Evolutionary conservation across 2,329 filamentous ascomycete species (phyloP).

Genomic region (Magnaporthiopsis rhizophila): DNA sequence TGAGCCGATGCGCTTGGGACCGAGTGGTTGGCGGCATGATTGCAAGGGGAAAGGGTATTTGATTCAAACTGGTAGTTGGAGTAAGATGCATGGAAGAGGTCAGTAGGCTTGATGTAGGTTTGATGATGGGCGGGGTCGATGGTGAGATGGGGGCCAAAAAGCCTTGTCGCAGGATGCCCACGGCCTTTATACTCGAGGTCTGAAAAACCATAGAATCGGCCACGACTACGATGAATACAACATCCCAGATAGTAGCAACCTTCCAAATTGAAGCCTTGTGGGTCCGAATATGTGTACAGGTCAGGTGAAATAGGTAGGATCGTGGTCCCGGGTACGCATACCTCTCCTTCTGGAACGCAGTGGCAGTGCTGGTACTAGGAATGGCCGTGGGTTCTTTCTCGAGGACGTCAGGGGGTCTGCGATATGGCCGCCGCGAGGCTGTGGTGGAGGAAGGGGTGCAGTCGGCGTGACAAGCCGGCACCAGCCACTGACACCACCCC

Average conservation of each 20-base stretch:
- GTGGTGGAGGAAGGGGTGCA: not conserved
- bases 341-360: not conserved
- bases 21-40: slow-evolving; percentile 29
- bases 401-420: not conserved
- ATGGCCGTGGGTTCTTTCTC: not conserved
- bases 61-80: slow-evolving; percentile 26
- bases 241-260: not conserved
- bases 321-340: not conserved
- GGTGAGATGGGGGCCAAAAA: not conserved
- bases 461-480: not conserved
- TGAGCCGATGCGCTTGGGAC: slow-evolving; percentile 20
- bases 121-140: not conserved
- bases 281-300: not conserved
- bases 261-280: not conserved
- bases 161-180: not conserved
- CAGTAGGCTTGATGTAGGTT: slow-evolving; percentile 2
- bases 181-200: not conserved
- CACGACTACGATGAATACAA: not conserved
- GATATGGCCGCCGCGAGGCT: not conserved
- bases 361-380: not conserved
- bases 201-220: not conserved
- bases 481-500: not conserved
- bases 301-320: not conserved
- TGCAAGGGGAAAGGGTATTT: slow-evolving; percentile 29
- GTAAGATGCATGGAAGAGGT: slow-evolving; percentile 15